Evolutionary conservation across 257 asterid species (phyloP).

Genomic region (Solanum commersonii): DNA sequence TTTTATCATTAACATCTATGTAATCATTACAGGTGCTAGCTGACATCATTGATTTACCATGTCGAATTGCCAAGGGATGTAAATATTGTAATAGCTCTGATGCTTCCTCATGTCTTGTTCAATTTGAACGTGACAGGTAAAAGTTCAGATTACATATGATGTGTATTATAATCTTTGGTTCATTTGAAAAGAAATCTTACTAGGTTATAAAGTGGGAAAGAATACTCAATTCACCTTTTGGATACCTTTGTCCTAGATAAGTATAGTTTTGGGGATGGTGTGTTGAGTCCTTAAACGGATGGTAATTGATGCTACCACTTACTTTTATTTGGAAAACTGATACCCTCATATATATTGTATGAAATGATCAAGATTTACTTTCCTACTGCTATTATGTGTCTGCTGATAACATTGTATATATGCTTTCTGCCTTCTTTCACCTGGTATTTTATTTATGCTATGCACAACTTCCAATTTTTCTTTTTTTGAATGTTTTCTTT

Average conservation of each 20-base stretch:
- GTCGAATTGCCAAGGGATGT: conserved; percentile 98
- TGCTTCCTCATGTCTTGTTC: conserved; percentile 95
- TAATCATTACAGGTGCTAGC: conserved; percentile 73
- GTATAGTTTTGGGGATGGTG: neutral
- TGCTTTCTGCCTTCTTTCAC: neutral
- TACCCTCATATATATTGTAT: neutral
- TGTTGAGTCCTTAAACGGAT: neutral
- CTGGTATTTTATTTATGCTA: neutral
- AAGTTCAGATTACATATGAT: neutral
- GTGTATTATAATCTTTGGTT: neutral
- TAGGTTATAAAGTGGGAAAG: neutral
- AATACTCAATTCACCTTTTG: neutral
- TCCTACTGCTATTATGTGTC: neutral
- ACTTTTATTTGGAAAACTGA: neutral
- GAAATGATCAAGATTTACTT: neutral
- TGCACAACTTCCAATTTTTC: neutral
- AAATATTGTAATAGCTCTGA: conserved; percentile 65
- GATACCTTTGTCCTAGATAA: neutral
- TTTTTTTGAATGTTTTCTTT: neutral
- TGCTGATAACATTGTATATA: neutral
- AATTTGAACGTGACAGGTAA: conserved; percentile 82
- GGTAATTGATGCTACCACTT: neutral
- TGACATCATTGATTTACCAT: conserved; percentile 80
- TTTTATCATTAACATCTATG: conserved; percentile 4
- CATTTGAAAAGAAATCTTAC: neutral